Percentiles rank a stretch among this genome's conserved stretches.
These are phyloP conservation scores for Pichia sp. DNA, from an alignment of 1,139 yeast species.

Conservation along the genomic window DNA sequence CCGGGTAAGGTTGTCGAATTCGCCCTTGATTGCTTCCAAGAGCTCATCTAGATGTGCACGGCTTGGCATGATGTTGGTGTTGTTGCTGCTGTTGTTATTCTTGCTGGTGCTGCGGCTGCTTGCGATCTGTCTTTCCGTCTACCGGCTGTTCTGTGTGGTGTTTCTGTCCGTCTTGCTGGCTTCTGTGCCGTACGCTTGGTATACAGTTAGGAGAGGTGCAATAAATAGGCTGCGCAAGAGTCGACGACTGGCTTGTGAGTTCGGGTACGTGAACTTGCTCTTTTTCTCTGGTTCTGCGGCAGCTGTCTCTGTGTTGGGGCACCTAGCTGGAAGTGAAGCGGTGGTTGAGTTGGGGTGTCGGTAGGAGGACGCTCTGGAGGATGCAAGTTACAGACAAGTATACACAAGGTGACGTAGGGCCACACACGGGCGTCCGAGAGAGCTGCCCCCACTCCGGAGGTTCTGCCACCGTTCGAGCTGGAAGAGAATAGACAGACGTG, in stretches of 20 bases:
- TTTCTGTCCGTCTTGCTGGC: background rate
- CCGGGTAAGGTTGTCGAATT: constrained; percentile 78
- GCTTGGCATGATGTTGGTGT: constrained; percentile 21
- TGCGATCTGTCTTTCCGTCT: no score
- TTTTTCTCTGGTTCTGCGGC: background rate
- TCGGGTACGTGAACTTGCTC: background rate
- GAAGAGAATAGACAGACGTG: background rate
- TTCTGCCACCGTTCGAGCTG: background rate
- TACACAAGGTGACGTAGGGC: no score
- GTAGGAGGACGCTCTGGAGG: background rate
- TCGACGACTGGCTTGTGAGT: background rate
- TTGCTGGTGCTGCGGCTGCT: background rate
- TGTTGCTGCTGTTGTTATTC: background rate
- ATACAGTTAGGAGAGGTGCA: background rate
- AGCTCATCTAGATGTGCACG: constrained; percentile 54
- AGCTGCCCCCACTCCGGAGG: background rate
- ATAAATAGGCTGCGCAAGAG: background rate
- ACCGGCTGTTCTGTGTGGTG: background rate
- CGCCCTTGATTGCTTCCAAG: constrained; percentile 87
- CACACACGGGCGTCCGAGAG: background rate
- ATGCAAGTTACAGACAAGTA: no score
- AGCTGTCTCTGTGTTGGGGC: background rate
- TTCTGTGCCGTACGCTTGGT: background rate
- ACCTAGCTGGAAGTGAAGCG: background rate
- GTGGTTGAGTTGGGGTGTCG: no score